phyloP scores from a whole-genome alignment of 2,329 filamentous ascomycete genomes.

The Dryadomyces quercivorus region DNA sequence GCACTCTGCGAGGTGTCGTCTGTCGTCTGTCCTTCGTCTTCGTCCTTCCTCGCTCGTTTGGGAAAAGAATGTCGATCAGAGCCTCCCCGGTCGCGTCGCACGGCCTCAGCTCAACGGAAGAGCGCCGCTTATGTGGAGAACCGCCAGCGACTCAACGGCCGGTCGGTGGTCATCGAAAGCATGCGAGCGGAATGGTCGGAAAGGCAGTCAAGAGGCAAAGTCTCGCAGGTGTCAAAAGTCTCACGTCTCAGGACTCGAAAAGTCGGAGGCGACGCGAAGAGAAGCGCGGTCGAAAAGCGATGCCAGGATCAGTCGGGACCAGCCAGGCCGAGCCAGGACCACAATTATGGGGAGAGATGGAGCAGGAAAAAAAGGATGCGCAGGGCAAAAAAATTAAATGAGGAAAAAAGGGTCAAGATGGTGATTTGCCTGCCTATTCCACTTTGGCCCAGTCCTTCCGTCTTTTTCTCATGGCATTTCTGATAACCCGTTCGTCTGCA shows the following conservation, averaged over 20 bases:
- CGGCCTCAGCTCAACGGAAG: neutral
- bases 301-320: neutral
- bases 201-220: neutral
- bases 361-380: neutral
- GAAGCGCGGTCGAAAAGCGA: neutral
- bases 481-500: neutral
- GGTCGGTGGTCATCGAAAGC: slow-evolving; percentile 2
- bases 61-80: no score
- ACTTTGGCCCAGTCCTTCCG: neutral
- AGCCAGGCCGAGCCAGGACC: neutral
- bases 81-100: neutral
- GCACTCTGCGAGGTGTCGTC: no score
- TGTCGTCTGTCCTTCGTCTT: no score
- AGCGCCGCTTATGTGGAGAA: neutral
- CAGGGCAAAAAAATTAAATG: neutral
- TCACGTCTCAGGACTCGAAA: no score
- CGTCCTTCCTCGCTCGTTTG: neutral
- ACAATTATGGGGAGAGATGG: neutral
- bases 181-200: neutral
- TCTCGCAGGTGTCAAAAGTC: no score
- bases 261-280: neutral
- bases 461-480: neutral
- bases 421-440: neutral
- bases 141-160: neutral
- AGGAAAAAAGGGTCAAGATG: neutral